Conservation (phyloP, 116 monocot species). For the Phalaenopsis hybrid region DNA sequence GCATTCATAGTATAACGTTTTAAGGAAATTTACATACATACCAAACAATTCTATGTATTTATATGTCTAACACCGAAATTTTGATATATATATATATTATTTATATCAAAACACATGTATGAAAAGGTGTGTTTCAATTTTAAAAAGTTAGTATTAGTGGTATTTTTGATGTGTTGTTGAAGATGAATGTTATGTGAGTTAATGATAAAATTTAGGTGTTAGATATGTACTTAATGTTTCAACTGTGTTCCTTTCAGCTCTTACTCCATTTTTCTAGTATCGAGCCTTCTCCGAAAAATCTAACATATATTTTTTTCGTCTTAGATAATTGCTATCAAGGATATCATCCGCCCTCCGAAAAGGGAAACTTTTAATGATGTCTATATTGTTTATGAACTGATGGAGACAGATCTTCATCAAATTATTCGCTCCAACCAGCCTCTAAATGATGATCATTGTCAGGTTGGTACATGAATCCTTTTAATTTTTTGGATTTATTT, state of each 20-base stretch:
- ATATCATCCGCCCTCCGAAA: slow-evolving; percentile 75
- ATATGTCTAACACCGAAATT: too few relatives aligned
- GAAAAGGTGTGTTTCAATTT: too few relatives aligned
- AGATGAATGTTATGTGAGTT: too few relatives aligned
- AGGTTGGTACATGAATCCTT: slow-evolving; percentile 30
- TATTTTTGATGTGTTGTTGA: too few relatives aligned
- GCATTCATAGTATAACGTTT: too few relatives aligned
- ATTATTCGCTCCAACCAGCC: slow-evolving; percentile 70
- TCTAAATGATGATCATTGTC: slow-evolving; percentile 80
- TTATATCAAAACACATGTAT: too few relatives aligned
- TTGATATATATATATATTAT: too few relatives aligned
- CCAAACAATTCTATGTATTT: too few relatives aligned
- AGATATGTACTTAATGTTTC: neutral
- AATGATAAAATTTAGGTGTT: too few relatives aligned
- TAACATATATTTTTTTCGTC: neutral
- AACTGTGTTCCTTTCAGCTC: neutral
- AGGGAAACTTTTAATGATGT: slow-evolving; percentile 88
- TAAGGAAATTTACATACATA: neutral
- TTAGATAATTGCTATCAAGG: slow-evolving; percentile 83
- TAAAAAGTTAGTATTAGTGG: too few relatives aligned
- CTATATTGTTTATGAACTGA: slow-evolving; percentile 79
- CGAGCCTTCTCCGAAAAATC: neutral
- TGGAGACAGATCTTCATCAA: slow-evolving; percentile 97
- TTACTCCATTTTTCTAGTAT: neutral
- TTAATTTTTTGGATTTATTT: neutral